Base-by-base conservation (phyloP, 345 rosid species). In the Hypericum androsaemum region DNA sequence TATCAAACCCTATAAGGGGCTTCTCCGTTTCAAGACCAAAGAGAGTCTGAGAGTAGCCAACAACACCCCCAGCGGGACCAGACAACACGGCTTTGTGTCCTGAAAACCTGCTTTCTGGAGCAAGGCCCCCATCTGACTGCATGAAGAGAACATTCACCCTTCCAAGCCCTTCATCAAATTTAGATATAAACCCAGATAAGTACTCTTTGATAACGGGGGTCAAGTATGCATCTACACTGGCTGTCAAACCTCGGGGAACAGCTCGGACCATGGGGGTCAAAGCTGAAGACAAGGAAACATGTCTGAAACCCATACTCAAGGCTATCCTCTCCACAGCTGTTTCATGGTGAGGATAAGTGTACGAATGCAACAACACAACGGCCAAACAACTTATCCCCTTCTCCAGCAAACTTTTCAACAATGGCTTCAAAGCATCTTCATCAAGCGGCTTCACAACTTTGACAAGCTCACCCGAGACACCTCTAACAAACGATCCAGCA, bases 11-110 rank as follows among this genome's bases (percentile, higher is more conserved):
- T 68, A 92, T 92, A 43, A 88, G 83, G 9, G 96, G 94, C 69
- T 88, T 84, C 54, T 81, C 88, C 12, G 96, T 88, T 75, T 92
- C 95, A 52, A 82, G 86, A 58, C 88, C 82, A 60, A 81, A 92
- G 16, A 92, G 89, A 10, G 96, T 84, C 66, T 83, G 94, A 0
- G 96, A 84, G 73, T 87, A 92, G 66, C 98, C 98, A 63, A 88
- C 96, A 66, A 92, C 98, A 32, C 98, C 98, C 17, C 98, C 98
- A 9, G 98, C 96, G 50, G 98, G 98, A 52, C 98, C 98, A 0
- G 98, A 88, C 40, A 92, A 74, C 53, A 92, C 90, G 41, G 98
- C 98, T 71, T 88, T 88, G 68, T 88, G 98, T 35, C 98, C 98
- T 13, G 96, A 92, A 71, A 92, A 92, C 62, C 85, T 77, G 71